Evolutionary conservation across 2,329 filamentous ascomycete species (phyloP).

Genomic region (Pseudopithomyces maydicus): DNA sequence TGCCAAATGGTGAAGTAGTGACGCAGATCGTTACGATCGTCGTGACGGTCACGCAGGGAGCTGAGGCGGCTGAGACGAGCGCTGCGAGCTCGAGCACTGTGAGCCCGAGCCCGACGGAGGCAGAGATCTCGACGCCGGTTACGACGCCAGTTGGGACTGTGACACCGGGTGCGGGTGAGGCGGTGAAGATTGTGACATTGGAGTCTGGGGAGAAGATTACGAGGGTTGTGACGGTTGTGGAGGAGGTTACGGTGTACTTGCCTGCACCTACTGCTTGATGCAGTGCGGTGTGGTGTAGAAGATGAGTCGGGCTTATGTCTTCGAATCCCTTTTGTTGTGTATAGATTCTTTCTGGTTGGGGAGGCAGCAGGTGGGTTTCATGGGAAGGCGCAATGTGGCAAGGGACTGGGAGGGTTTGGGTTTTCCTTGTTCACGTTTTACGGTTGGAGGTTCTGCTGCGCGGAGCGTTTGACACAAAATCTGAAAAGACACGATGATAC

Average conservation of each 20-base stretch:
- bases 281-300: neutral
- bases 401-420: too few relatives aligned
- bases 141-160: neutral
- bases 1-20: constrained; percentile 3
- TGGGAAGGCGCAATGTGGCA: too few relatives aligned
- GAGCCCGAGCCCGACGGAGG: constrained; percentile 1
- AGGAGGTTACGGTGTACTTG: constrained; percentile 7
- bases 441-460: too few relatives aligned
- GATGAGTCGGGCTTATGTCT: too few relatives aligned
- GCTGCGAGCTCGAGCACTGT: constrained; percentile 3
- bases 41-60: constrained; percentile 5
- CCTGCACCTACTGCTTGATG: constrained; percentile 9
- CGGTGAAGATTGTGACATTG: constrained; percentile 7
- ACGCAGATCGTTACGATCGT: constrained; percentile 9
- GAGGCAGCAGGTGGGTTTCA: too few relatives aligned
- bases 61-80: neutral
- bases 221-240: constrained; percentile 7
- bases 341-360: too few relatives aligned
- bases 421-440: too few relatives aligned
- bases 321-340: too few relatives aligned
- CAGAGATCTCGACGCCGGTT: neutral
- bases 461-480: too few relatives aligned
- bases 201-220: constrained; percentile 1
- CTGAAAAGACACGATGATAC: too few relatives aligned
- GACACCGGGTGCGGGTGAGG: constrained; percentile 3